Conservation (phyloP, 2,329 filamentous ascomycete genomes). For the Aspergillus latus region DNA sequence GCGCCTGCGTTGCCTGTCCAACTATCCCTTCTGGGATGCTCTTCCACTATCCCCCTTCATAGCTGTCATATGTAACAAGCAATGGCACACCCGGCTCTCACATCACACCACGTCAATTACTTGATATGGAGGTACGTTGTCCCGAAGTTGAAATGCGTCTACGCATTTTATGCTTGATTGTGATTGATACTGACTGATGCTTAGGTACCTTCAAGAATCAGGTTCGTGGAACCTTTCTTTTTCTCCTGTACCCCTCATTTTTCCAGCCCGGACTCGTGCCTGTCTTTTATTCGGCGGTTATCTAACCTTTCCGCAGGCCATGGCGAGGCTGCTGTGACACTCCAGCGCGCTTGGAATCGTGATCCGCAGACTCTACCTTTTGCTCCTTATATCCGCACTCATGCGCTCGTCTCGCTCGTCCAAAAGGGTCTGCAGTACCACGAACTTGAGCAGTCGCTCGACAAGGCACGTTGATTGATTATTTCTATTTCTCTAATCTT, state of each 20-base stretch:
- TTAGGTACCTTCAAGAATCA: constrained; percentile 57
- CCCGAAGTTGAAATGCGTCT: constrained; percentile 11
- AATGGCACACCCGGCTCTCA: constrained; percentile 46
- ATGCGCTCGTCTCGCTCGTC: constrained; percentile 61
- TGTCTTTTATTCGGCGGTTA: not conserved
- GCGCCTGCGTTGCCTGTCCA: constrained; percentile 11
- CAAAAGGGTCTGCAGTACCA: constrained; percentile 62
- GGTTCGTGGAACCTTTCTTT: constrained; percentile 41
- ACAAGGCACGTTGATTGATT: constrained; percentile 43
- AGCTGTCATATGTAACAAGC: constrained; percentile 46
- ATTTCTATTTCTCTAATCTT: constrained; percentile 7
- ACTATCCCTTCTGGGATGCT: constrained; percentile 29
- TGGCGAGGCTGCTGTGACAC: constrained; percentile 59
- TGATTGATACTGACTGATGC: constrained; percentile 14
- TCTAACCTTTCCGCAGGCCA: constrained; percentile 45
- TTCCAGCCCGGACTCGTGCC: not conserved
- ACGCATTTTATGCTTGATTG: constrained; percentile 13
- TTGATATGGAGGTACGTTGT: constrained; percentile 63
- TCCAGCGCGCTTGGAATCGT: constrained; percentile 63
- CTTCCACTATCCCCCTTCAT: constrained; percentile 27
- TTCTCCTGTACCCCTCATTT: constrained; percentile 10
- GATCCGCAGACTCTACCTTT: constrained; percentile 63
- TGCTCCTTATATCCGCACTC: constrained; percentile 58
- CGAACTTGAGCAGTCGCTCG: constrained; percentile 51
- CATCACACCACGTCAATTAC: constrained; percentile 65